A percentile compares a stretch with the other conserved stretches of the same genome.
phyloP scores from a whole-genome alignment of 495 filamentous ascomycete species.

The Bombardia bombarda region DNA sequence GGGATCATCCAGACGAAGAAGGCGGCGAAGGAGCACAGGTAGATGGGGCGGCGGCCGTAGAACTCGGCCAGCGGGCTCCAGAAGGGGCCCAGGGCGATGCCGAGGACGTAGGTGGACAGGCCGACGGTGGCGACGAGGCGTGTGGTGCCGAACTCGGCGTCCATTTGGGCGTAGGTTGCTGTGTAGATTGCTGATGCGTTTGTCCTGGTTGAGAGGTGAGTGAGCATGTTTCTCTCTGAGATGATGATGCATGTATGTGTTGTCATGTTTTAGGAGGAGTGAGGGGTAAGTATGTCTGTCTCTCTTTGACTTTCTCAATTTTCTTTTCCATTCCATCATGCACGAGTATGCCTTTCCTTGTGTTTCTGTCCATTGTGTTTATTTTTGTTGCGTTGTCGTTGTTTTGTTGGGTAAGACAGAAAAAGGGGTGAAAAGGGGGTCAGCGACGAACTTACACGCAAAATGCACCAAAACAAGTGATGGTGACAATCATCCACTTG shows the following conservation, averaged over 20 bases:
- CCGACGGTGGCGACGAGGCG: conserved; percentile 70
- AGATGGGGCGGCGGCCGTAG: conserved; percentile 81
- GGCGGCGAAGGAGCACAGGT: conserved; percentile 65
- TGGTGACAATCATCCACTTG: conserved; percentile 72
- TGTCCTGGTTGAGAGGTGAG: conserved; percentile 45
- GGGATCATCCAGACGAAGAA: conserved; percentile 87
- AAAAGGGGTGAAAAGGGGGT: background rate
- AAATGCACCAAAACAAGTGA: conserved; percentile 63
- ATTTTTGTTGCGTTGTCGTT: background rate
- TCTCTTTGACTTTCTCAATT: background rate
- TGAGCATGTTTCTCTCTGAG: background rate
- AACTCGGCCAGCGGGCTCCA: conserved; percentile 63
- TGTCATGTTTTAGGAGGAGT: too few species aligned
- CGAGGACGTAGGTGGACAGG: conserved; percentile 71
- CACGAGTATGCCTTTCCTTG: too few species aligned
- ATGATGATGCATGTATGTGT: too few species aligned
- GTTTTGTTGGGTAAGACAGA: background rate
- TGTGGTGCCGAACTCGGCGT: conserved; percentile 61
- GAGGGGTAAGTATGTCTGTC: conserved; percentile 9
- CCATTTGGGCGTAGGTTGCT: conserved; percentile 75
- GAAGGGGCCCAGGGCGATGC: conserved; percentile 65
- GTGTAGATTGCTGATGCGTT: conserved; percentile 88
- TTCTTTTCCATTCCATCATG: too few species aligned
- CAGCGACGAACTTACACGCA: conserved; percentile 63
- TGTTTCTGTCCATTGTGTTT: too few species aligned